Conservation (phyloP, 2,329 filamentous ascomycete genomes). For the Alternaria brassicicola region DNA sequence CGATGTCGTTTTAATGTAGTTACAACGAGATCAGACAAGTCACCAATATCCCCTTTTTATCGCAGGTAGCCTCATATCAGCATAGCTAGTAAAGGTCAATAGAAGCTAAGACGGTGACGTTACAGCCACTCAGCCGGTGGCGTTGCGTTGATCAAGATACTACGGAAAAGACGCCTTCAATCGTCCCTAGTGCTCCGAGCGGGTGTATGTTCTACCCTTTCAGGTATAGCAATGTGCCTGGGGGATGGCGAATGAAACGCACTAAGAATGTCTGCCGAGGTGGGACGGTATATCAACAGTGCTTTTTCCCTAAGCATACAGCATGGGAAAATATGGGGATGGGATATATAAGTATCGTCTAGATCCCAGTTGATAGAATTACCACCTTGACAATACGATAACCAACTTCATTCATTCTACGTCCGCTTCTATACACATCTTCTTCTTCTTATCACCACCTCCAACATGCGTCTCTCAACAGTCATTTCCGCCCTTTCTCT, state of each 20-base stretch:
- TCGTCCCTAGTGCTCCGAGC: background rate
- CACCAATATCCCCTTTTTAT: background rate
- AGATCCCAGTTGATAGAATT: background rate
- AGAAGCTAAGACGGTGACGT: background rate
- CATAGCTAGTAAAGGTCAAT: background rate
- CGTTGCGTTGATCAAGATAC: background rate
- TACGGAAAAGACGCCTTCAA: background rate
- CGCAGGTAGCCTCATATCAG: background rate
- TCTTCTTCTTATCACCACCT: background rate
- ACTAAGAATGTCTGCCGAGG: background rate
- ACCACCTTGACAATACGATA: background rate
- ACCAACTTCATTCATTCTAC: background rate
- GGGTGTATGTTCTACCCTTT: background rate
- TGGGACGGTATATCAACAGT: background rate
- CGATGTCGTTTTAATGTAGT: background rate
- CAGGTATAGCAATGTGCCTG: background rate
- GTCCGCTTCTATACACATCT: background rate
- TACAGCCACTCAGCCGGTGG: background rate
- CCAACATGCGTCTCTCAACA: constrained; percentile 21
- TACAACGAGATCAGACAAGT: background rate
- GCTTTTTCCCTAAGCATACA: background rate
- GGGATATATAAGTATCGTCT: background rate
- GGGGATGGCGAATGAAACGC: background rate
- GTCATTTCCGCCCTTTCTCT: constrained; percentile 15
- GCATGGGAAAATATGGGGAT: background rate